Evolutionary conservation across 83 land plant species (phyloP), one percentile per base, ranked within the genome.

Genomic region (Picea abies): DNA sequence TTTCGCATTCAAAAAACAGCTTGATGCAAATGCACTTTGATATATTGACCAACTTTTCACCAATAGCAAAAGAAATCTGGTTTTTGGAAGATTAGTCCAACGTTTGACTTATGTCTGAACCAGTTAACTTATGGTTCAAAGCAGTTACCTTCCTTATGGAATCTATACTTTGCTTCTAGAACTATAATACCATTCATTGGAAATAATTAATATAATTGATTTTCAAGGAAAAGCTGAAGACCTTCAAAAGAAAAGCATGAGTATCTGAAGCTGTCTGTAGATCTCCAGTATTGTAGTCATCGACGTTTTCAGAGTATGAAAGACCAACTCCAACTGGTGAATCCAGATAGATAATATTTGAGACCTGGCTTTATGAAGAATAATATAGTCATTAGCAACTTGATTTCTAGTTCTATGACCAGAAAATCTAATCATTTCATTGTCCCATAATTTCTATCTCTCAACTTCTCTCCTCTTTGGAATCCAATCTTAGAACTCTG

Each of bases 221-320:
- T 52, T 52, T 52, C 58, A 52, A 52, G 58, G 15, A 11, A 11
- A 52, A 52, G 15, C 52, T 10, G 58, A 52, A 56, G 20, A 96
- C 98, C 95, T 96, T 91, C 67, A 29, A 29, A 29, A 37, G 39
- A 4, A 72, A 26, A 32, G 41, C 1, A 26, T 37, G 16, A 41
- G 17, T 58, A 14, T 49, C 35, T 14, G 19, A 41, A 14, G 29
- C 80, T 14, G 79, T 81, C 23, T 22, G 15, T 15, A 23, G 15
- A 81, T 81, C 79, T 20, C 82, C 35, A 32, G 82, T 66, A 1
- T 5, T 0, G 25, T 68, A 81, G 25, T 81, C 81, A 68, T 64
- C 4, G 4, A 6, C 6, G 39, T 73, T 4, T 2, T 81, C 25
- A 3, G 82, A 81, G 0, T 63, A 81, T 22, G 82, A 81, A 81